Percentiles rank a stretch among this genome's conserved stretches.
phyloP scores from a whole-genome alignment of 768 basidiomycete genomes.

The Russula brevipes region DNA sequence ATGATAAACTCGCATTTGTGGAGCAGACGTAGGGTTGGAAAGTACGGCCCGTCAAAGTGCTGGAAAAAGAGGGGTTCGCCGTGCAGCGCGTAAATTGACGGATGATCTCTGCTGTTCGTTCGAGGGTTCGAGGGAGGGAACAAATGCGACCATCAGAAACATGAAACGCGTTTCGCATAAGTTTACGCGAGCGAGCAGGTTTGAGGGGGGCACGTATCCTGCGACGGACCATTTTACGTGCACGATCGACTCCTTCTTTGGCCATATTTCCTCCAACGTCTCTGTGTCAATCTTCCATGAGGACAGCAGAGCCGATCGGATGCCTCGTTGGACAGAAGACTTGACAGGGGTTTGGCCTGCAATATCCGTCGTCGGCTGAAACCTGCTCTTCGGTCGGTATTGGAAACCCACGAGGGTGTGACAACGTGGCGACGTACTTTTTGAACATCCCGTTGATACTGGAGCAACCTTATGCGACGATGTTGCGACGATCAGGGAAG shows the following conservation, averaged over 20 bases:
- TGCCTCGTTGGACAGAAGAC: constrained; percentile 85
- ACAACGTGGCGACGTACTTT: constrained; percentile 44
- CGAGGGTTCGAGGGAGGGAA: background rate
- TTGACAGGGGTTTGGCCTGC: constrained; percentile 89
- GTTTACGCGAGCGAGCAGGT: too few relatives aligned
- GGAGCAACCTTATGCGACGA: background rate
- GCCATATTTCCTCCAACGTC: constrained; percentile 89
- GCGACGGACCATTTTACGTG: constrained; percentile 86
- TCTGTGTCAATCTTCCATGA: constrained; percentile 82
- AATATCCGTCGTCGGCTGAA: constrained; percentile 72
- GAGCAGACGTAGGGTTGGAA: constrained; percentile 81
- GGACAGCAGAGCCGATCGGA: constrained; percentile 71
- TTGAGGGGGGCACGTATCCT: background rate
- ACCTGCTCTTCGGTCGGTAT: constrained; percentile 39
- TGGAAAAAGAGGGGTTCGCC: constrained; percentile 91
- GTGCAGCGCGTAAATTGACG: constrained; percentile 87
- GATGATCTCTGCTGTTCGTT: constrained; percentile 81
- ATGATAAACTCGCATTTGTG: constrained; percentile 69
- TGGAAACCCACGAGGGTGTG: background rate
- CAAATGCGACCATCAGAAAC: constrained; percentile 11
- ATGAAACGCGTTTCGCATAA: background rate
- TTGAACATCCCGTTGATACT: constrained; percentile 55
- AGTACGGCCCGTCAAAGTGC: constrained; percentile 90
- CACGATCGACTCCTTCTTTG: constrained; percentile 93
- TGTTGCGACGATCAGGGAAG: constrained; percentile 5